Base-by-base conservation (phyloP, 441 rosid species). In the Aquilaria agallochum region DNA sequence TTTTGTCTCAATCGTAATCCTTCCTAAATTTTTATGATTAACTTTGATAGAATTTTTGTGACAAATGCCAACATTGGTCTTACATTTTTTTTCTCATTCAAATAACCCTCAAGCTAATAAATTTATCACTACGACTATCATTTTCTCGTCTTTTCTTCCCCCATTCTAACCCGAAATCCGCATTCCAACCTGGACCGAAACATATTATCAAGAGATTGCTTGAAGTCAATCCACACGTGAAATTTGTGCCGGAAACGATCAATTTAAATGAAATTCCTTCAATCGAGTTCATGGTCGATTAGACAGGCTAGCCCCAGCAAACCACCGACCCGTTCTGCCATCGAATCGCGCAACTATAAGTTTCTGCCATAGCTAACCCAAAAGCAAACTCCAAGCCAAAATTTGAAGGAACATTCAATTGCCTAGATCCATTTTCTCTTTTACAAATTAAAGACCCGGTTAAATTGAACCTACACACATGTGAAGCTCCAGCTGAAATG, bases 301-400 rank as follows among this genome's bases (percentile, higher is more conserved):
- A 64, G 9, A 80, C 75, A 44, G 72, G 69, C 7, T 83, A 82
- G 40, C 97, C 98, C 97, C 97, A 93, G 31, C 98, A 93, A 63
- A 77, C 75, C n/a, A 83, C 97, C 0, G 84, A 76, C 9, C 72
- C 66, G 47, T 84, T 85, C 10, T 58, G 66, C 3, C 5, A 59
- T 51, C 79, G 59, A 31, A 72, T 72, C 4, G 82, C 98, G 71
- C 98, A 93, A 15, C 89, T 87, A 65, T 78, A 76, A 30, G 59
- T 68, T 10, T 68, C 79, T 5, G 95, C 97, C 9, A 84, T 83
- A 40, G 95, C 80, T 27, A 93, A 52, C 27, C 80, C 64, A 0
- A 83, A 69, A 65, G 68, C 56, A 64, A 70, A 90, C 30, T 64
- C 78, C 27, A 20, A 20, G 27, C 27, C 27, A 20, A 20, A 20